Conservation (phyloP, 139 green algal genomes). For the Trebouxia sp. region DNA sequence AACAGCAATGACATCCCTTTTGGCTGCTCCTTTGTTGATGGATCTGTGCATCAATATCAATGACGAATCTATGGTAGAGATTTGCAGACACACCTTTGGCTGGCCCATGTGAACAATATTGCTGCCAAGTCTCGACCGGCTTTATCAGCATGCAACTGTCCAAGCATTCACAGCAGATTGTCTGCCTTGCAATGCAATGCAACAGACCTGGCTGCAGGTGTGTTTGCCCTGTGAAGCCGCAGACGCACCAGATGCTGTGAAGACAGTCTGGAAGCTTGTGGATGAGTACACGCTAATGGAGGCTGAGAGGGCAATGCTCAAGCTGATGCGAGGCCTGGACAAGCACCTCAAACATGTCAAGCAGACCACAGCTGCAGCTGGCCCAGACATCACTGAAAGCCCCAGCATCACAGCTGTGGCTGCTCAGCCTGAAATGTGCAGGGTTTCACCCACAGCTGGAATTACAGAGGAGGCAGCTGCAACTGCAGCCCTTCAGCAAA, state of each 20-base stretch:
- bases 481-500: too few species aligned
- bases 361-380: background rate
- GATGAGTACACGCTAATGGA: conserved; percentile 34
- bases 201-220: background rate
- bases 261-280: conserved; percentile 17
- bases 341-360: background rate
- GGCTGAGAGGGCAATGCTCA: conserved; percentile 30
- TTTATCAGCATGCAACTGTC: too few species aligned
- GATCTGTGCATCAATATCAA: too few species aligned
- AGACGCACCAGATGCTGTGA: background rate
- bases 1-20: too few species aligned
- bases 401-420: background rate
- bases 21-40: too few species aligned
- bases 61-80: too few species aligned
- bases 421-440: too few species aligned
- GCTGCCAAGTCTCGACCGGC: too few species aligned
- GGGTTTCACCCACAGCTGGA: too few species aligned
- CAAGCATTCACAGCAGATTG: too few species aligned
- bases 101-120: background rate
- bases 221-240: conserved; percentile 7
- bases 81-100: background rate
- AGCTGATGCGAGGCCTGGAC: conserved; percentile 20
- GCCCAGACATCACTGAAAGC: background rate
- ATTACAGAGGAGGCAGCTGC: too few species aligned
- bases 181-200: too few species aligned